Base-by-base conservation (phyloP, 1,284 basidiomycete genomes). In the Singerocomus rubriflavus region DNA sequence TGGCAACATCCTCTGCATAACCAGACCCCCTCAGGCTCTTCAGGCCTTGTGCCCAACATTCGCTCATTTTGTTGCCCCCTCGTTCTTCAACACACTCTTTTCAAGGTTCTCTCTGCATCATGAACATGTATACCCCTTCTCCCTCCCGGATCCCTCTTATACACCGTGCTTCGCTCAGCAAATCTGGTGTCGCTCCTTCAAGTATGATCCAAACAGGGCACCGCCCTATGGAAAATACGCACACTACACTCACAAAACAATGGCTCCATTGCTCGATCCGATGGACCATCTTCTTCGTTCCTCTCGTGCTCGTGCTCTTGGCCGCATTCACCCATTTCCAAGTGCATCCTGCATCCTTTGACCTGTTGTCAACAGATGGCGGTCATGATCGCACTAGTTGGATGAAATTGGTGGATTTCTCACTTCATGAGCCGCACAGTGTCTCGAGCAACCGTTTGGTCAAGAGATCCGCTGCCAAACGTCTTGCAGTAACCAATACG, bases 261-360 rank as follows among this genome's bases (percentile, higher is more conserved):
- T 67, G 68, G 16, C 67, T 66, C 13, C 74, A 71, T 9, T 73
- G 75, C 30, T 68, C 74, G 25, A 74, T 72, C 54, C 67, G 70
- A 56, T 79, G 75, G 74, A 70, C 76, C 3, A 71, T 82, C 42
- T 54, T 86, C 37, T 55, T 82, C 33, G 73, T 84, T 2, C 84
- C 84, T 11, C 54, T 81, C 10, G 56, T 72, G 21, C 72, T 88
- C 46, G 62, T 82, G 32, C 52, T 81, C 37, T 73, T 86, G 51
- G 79, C 80, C 5, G 60, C 71, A 10, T 78, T 74, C 14, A 79
- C 80, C 16, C 77, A 73, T 17, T 79, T 74, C 57, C 51, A 76
- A 54, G 62, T 74, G 7, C 79, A 77, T 57, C 77, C 77, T 26
- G 69, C 68, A 31, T 66, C 70, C 10, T 72, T 81, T 53, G 76